Percentiles rank a stretch among this genome's conserved stretches.
Evolutionary conservation across 768 basidiomycete species (phyloP).

Genomic region (Pleurotus giganteus): DNA sequence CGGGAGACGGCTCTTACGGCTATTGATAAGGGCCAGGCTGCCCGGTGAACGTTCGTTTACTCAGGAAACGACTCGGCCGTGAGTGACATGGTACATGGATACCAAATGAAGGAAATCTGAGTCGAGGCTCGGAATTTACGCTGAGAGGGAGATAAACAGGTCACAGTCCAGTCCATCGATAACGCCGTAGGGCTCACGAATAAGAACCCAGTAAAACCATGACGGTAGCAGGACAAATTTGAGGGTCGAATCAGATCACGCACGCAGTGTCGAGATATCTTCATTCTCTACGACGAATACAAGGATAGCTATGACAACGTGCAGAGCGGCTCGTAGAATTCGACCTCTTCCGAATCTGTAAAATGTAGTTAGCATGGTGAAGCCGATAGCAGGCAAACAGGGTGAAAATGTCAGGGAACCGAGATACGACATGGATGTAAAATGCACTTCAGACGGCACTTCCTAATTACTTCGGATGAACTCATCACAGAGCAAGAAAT

Average conservation of each 20-base stretch:
- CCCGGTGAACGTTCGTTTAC: not conserved
- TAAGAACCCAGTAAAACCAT: not conserved
- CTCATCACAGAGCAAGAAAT: conserved; percentile 37
- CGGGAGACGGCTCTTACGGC: not conserved
- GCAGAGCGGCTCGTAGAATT: no score
- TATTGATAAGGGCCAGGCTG: not conserved
- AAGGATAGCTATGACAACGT: not conserved
- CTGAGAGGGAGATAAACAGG: no score
- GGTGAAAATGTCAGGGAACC: conserved; percentile 48
- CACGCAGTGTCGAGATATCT: no score
- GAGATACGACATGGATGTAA: conserved; percentile 39
- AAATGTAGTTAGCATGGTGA: no score
- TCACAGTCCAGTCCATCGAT: no score
- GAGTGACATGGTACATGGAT: not conserved
- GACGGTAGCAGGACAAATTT: no score
- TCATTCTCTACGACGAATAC: not conserved
- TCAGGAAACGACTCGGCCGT: not conserved
- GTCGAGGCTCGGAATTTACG: not conserved
- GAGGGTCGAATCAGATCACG: no score
- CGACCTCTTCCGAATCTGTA: no score
- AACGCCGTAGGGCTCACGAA: no score
- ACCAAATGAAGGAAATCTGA: not conserved
- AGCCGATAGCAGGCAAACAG: not conserved
- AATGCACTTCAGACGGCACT: conserved; percentile 56
- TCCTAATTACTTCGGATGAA: conserved; percentile 49